Evolutionary conservation across 1,284 basidiomycete species (phyloP), one percentile per base, ranked within the genome.

Genomic region (Microbotryum saponariae): DNA sequence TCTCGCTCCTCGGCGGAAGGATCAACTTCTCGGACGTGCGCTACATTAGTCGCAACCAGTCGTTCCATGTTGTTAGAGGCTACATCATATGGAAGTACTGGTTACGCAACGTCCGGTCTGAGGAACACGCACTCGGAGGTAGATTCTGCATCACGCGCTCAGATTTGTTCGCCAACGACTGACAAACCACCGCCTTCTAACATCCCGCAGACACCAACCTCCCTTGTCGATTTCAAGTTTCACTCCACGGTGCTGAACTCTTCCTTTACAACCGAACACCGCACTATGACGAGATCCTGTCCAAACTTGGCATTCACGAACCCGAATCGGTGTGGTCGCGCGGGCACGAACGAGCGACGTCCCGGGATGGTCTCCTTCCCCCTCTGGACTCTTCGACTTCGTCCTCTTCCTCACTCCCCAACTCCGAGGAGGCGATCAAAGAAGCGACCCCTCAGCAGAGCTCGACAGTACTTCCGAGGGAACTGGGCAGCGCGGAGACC

Each of bases 31-130:
- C 89, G 76, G 87, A 94, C 73, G 75, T 93, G 27, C 80, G 82
- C 33, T 96, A 94, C 73, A 84, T 93, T 74, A 91, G 89, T 1
- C 88, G 88, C 72, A 94, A 92, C 75, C 86, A 93, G 74, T 89
- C 87, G 10, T 79, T 92, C 52, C 83, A 83, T 63, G 82, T 90
- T 54, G 82, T 90, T 56, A 89, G 55, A 54, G 87, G 85, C 2
- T 84, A 90, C 72, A 75, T 96, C 55, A 86, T 86, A 67, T 96
- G 91, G 89, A 80, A 89, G 64, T 96, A 92, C 75, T 97, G 92
- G 92, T 82, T 90, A 59, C 83, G 89, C 68, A 62, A 80, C 73
- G 71, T 88, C 81, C 79, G 81, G 60, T 79, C 82, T 51, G 78
- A 81, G 27, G 80, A 79, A 48, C 78, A 74, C 62, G 78, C 79